phyloP scores from a whole-genome alignment of 78 protist genomes.

The Blattamonas nauphoetae region DNA sequence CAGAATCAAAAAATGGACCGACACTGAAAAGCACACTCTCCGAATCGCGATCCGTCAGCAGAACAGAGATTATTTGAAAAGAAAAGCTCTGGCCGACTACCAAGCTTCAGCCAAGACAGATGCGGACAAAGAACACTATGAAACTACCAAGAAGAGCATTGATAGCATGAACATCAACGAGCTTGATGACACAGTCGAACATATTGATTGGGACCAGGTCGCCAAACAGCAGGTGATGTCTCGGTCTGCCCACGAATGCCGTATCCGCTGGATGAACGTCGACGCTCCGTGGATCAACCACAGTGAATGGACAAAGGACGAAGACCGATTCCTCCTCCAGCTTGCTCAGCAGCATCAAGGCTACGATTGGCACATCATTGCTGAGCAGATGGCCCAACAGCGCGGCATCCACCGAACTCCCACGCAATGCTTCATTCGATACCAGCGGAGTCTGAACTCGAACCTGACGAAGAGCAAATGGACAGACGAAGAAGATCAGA shows the following conservation, averaged over 20 bases:
- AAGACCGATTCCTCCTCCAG: background rate
- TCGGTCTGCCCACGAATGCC: conserved; percentile 28
- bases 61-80: background rate
- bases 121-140: background rate
- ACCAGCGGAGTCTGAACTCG: conserved; percentile 3
- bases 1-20: conserved; percentile 10
- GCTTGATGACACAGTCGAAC: background rate
- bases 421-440: background rate
- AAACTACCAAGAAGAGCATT: background rate
- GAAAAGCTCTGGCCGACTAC: background rate
- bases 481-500: conserved; percentile 13
- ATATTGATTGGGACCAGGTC: conserved; percentile 25
- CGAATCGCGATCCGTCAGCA: conserved; percentile 6
- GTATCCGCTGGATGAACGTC: conserved; percentile 26
- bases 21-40: background rate
- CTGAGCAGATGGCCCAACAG: background rate
- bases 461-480: background rate
- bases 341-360: background rate
- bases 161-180: background rate
- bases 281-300: conserved; percentile 20
- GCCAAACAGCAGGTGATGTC: background rate
- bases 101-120: background rate
- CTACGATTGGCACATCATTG: conserved; percentile 15
- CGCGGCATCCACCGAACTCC: conserved; percentile 10
- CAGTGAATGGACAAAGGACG: conserved; percentile 15